Percentiles rank a stretch among this genome's conserved stretches.
phyloP scores from a whole-genome alignment of 495 filamentous ascomycete genomes.

The Penicillium egyptiacum region DNA sequence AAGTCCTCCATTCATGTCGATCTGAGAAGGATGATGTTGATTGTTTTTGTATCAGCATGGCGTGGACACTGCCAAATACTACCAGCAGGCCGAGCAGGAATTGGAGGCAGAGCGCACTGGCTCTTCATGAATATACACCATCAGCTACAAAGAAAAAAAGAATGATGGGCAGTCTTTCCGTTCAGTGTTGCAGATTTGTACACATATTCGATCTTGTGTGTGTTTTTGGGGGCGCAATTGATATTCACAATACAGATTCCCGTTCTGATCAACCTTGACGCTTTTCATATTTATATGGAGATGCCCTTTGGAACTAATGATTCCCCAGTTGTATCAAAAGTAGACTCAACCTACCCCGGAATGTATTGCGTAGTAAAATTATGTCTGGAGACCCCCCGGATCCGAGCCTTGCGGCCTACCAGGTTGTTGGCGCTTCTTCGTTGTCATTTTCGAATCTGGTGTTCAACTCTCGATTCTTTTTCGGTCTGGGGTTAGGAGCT shows the following conservation, averaged over 20 bases:
- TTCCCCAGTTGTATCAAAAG: not conserved
- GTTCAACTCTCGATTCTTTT: slow-evolving; percentile 53
- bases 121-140: slow-evolving; percentile 25
- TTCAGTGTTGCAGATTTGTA: slow-evolving; percentile 30
- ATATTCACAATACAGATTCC: slow-evolving; percentile 29
- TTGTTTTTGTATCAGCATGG: slow-evolving; percentile 63
- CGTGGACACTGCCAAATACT: slow-evolving; percentile 98
- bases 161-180: slow-evolving; percentile 6
- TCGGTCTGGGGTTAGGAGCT: slow-evolving; percentile 64
- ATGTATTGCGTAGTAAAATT: not conserved
- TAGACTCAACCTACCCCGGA: not conserved
- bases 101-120: slow-evolving; percentile 69
- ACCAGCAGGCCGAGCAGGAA: slow-evolving; percentile 91
- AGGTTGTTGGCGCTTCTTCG: slow-evolving; percentile 3
- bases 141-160: slow-evolving; percentile 6
- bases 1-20: slow-evolving; percentile 15
- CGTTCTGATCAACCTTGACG: slow-evolving; percentile 9
- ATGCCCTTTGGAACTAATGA: not conserved
- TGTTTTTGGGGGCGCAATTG: slow-evolving; percentile 28
- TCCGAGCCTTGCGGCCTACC: not conserved
- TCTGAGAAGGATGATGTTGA: slow-evolving; percentile 12
- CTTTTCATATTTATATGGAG: not conserved
- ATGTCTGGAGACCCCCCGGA: not conserved
- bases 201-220: slow-evolving; percentile 31
- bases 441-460: slow-evolving; percentile 33